Conservation (phyloP, 257 asterid genomes). For the Eustoma russellianum region DNA sequence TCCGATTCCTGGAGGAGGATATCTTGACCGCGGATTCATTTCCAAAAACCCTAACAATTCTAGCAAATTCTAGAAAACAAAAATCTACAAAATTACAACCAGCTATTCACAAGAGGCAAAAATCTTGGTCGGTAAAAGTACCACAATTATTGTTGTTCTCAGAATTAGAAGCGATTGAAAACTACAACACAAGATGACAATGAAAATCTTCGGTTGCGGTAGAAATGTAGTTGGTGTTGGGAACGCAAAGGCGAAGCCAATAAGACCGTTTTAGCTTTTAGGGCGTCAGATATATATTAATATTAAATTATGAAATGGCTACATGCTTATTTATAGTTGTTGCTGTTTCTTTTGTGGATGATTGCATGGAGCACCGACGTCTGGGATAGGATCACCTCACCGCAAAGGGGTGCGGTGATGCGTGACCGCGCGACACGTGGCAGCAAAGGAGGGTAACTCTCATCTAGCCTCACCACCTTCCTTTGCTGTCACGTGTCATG, state of each 20-base stretch:
- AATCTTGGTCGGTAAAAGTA: slow-evolving; percentile 17
- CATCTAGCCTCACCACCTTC: too few relatives aligned
- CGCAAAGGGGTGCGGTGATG: too few relatives aligned
- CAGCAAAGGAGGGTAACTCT: too few relatives aligned
- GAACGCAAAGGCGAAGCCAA: background rate
- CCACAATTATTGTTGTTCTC: slow-evolving; percentile 12
- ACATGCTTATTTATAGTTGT: too few relatives aligned
- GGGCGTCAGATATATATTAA: slow-evolving; percentile 29
- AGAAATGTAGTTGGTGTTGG: background rate
- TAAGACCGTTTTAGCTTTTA: slow-evolving; percentile 32
- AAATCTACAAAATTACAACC: slow-evolving; percentile 13
- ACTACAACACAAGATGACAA: background rate
- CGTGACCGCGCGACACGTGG: too few relatives aligned
- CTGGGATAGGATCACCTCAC: too few relatives aligned
- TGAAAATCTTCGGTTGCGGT: background rate
- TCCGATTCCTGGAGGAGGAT: slow-evolving; percentile 75
- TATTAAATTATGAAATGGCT: too few relatives aligned
- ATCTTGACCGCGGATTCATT: slow-evolving; percentile 77
- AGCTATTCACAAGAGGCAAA: slow-evolving; percentile 13
- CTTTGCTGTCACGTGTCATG: too few relatives aligned
- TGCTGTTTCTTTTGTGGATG: too few relatives aligned
- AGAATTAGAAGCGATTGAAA: background rate
- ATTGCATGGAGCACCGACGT: background rate
- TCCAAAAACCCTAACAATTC: slow-evolving; percentile 28
- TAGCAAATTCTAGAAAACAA: slow-evolving; percentile 15